Conservation (phyloP, 306 rosid genomes). For the Prunus mongolica region DNA sequence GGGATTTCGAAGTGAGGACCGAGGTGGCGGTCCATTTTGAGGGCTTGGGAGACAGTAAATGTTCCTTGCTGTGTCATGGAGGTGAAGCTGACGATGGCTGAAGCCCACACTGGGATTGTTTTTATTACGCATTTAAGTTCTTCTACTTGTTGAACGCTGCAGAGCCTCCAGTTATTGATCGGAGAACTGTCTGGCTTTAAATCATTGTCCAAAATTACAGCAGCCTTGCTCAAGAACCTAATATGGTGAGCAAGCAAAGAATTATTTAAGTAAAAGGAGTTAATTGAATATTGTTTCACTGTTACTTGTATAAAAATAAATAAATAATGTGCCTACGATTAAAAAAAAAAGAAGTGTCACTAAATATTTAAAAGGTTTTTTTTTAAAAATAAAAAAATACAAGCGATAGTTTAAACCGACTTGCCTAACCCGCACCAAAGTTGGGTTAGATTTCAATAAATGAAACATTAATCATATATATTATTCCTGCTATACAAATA, state of each 20-base stretch:
- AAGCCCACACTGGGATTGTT: constrained; percentile 51
- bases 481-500: too few species aligned
- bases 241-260: constrained; percentile 34
- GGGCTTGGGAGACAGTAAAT: constrained; percentile 54
- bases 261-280: constrained; percentile 3
- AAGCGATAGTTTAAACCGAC: too few species aligned
- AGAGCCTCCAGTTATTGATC: constrained; percentile 44
- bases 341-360: too few species aligned
- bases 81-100: constrained; percentile 40
- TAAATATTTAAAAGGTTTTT: too few species aligned
- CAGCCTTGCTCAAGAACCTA: constrained; percentile 58
- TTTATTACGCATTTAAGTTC: constrained; percentile 57
- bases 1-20: constrained; percentile 63
- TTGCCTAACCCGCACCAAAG: too few species aligned
- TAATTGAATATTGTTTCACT: too few species aligned
- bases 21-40: constrained; percentile 50
- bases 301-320: too few species aligned
- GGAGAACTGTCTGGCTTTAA: constrained; percentile 41
- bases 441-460: too few species aligned
- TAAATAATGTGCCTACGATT: fast-evolving
- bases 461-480: too few species aligned
- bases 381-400: too few species aligned
- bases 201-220: constrained; percentile 42
- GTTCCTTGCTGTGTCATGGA: constrained; percentile 48
- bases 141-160: constrained; percentile 66